These are phyloP conservation scores for Microdochium bolleyi DNA, from an alignment of 2,329 filamentous ascomycete genomes.

Conservation along the genomic window DNA sequence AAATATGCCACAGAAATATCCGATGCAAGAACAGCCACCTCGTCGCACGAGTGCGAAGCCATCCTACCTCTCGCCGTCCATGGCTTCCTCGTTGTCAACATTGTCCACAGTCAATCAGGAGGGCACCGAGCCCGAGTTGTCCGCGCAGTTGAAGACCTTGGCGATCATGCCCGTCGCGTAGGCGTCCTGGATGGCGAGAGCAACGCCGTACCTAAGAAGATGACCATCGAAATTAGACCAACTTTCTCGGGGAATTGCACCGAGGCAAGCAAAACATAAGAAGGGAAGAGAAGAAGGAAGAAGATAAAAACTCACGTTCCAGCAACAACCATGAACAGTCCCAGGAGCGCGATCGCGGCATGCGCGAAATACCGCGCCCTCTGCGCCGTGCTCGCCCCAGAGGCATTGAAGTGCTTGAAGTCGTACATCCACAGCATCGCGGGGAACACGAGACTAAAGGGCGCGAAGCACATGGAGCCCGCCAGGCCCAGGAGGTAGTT, in stretches of 20 bases:
- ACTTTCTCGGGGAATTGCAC: no score
- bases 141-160: background rate
- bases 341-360: constrained; percentile 10
- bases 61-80: no score
- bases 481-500: constrained; percentile 24
- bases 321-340: constrained; percentile 14
- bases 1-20: no score
- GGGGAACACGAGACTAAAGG: constrained; percentile 18
- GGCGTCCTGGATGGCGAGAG: background rate
- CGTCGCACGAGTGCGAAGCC: no score
- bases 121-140: background rate
- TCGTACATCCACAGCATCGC: constrained; percentile 17
- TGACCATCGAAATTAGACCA: no score
- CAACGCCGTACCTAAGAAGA: background rate
- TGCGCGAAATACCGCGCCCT: constrained; percentile 13
- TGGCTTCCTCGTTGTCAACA: no score
- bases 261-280: no score
- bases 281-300: no score
- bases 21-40: no score
- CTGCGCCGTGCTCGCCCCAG: constrained; percentile 3
- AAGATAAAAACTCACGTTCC: constrained; percentile 21
- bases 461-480: constrained; percentile 19
- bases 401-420: constrained; percentile 7
- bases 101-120: no score
- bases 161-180: background rate